Conservation (phyloP, 2,329 filamentous ascomycete species). For the Graphilbum sp. region DNA sequence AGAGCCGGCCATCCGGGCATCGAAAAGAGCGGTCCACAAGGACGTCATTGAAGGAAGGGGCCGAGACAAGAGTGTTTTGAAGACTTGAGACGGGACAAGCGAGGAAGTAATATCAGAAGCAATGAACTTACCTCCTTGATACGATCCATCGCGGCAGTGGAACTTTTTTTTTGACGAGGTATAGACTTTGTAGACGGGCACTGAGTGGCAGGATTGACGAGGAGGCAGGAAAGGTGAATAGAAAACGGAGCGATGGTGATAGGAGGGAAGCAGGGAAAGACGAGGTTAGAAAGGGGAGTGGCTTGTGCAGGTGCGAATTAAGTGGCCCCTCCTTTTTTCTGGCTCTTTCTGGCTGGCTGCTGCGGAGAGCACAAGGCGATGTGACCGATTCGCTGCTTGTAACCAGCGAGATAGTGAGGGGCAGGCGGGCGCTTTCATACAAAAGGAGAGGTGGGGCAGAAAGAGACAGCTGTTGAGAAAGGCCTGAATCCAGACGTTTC, state of each 20-base stretch:
- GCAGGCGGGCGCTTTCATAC: neutral
- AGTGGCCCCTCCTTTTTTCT: slow-evolving; percentile 8
- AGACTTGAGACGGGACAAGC: too few species aligned
- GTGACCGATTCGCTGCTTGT: too few species aligned
- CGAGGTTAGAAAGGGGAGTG: slow-evolving; percentile 1
- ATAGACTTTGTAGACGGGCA: neutral
- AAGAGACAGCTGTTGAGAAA: neutral
- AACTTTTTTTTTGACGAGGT: neutral
- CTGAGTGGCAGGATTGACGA: neutral
- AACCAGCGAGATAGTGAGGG: too few species aligned
- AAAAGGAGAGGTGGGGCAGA: slow-evolving; percentile 2
- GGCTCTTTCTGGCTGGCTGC: neutral
- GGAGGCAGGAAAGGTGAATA: neutral
- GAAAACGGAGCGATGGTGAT: neutral
- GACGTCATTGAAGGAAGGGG: too few species aligned
- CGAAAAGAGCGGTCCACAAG: too few species aligned
- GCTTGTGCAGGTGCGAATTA: slow-evolving; percentile 6
- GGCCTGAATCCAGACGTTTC: too few species aligned
- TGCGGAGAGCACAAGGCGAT: slow-evolving; percentile 2
- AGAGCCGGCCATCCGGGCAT: too few species aligned
- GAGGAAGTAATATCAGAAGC: neutral
- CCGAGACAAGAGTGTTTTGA: too few species aligned
- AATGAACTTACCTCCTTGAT: slow-evolving; percentile 78
- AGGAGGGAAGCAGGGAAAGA: neutral
- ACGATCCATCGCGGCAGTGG: slow-evolving; percentile 52